A percentile compares a stretch with the other conserved stretches of the same genome.
phyloP scores from a whole-genome alignment of 148 eudicot genomes.

The Heliamphora exappendiculata region DNA sequence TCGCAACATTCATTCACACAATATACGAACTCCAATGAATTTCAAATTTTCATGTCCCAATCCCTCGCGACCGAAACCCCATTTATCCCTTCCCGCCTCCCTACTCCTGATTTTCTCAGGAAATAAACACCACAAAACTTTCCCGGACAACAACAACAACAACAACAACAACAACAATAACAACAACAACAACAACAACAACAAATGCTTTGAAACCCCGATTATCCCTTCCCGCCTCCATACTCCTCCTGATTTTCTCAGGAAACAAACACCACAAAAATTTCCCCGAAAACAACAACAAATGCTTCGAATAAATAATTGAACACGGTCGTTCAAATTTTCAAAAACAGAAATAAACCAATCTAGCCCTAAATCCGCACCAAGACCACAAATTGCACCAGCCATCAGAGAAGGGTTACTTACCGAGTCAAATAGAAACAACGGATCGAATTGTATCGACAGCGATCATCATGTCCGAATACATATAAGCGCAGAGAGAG shows the following conservation, averaged over 20 bases:
- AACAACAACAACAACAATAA: too few relatives aligned
- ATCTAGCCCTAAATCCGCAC: background rate
- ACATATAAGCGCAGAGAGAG: background rate
- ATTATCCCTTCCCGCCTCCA: background rate
- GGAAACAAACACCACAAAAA: background rate
- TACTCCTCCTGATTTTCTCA: background rate
- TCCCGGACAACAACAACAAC: background rate
- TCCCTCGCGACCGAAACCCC: background rate
- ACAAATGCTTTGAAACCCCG: too few relatives aligned
- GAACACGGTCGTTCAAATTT: background rate
- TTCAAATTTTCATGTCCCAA: background rate
- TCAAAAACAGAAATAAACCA: background rate
- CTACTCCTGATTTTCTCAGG: background rate
- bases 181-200: too few relatives aligned
- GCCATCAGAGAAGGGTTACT: background rate
- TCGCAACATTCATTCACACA: too few relatives aligned
- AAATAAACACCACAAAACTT: background rate
- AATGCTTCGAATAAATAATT: background rate
- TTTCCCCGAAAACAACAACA: background rate
- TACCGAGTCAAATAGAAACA: background rate
- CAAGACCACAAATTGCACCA: background rate
- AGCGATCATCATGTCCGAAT: background rate
- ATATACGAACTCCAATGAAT: background rate
- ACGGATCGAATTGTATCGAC: background rate
- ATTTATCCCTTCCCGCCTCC: background rate